phyloP scores from a whole-genome alignment of 2,329 filamentous ascomycete genomes.

The Akanthomyces dipterigenus region DNA sequence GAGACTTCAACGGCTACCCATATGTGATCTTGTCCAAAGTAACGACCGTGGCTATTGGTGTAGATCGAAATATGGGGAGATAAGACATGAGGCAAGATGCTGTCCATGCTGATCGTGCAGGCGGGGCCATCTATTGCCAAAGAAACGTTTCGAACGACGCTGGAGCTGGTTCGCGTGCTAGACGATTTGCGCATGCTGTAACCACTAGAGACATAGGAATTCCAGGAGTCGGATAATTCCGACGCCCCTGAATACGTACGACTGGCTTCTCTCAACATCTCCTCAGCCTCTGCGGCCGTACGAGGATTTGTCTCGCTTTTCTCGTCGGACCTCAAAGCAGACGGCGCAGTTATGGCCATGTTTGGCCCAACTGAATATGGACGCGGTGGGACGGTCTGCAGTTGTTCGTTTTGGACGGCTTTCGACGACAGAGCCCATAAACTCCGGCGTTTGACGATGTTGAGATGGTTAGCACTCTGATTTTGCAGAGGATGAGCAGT shows the following conservation, averaged over 20 bases:
- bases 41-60: slow-evolving; percentile 6
- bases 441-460: slow-evolving; percentile 2
- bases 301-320: not conserved
- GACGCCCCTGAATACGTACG: slow-evolving; percentile 6
- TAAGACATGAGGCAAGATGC: slow-evolving; percentile 13
- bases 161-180: not conserved
- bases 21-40: slow-evolving; percentile 12
- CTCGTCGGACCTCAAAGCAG: no score
- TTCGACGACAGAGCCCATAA: slow-evolving; percentile 1
- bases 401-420: not conserved
- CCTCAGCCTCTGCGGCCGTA: slow-evolving; percentile 1
- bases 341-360: not conserved
- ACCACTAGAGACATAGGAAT: slow-evolving; percentile 7
- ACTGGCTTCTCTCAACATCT: slow-evolving; percentile 4
- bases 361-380: not conserved
- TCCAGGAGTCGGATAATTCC: slow-evolving; percentile 1
- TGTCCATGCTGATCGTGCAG: not conserved
- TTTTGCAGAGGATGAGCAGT: not conserved
- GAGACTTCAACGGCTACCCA: slow-evolving; percentile 17
- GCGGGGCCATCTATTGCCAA: not conserved
- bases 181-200: not conserved
- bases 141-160: not conserved
- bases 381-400: not conserved
- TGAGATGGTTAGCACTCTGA: not conserved
- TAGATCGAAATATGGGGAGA: slow-evolving; percentile 14